phyloP scores from a whole-genome alignment of 164 flowering plant genomes.

The Euptelea pleiosperma region DNA sequence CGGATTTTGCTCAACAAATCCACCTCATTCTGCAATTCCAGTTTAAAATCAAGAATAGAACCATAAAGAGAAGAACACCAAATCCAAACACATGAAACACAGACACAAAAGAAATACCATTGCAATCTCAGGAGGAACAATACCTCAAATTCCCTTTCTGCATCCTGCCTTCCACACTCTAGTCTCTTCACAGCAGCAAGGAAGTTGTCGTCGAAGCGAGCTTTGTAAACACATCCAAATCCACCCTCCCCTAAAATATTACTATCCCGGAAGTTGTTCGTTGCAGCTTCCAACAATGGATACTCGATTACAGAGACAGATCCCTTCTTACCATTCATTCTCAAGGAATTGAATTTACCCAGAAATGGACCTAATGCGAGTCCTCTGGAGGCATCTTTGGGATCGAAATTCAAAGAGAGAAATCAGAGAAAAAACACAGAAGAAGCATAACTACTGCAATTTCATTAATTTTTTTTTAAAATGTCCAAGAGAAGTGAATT shows the following conservation, averaged over 20 bases:
- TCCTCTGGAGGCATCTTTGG: slow-evolving; percentile 50
- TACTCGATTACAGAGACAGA: slow-evolving; percentile 56
- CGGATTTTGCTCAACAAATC: slow-evolving; percentile 62
- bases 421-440: not conserved
- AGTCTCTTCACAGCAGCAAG: slow-evolving; percentile 74
- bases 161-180: slow-evolving; percentile 45
- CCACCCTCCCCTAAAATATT: slow-evolving; percentile 76
- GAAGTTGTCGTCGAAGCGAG: slow-evolving; percentile 44
- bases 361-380: slow-evolving; percentile 35
- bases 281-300: slow-evolving; percentile 56
- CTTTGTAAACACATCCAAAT: slow-evolving; percentile 78
- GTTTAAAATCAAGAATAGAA: not conserved
- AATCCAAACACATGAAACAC: not conserved
- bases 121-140: not conserved
- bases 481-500: not conserved
- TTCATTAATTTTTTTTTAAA: not conserved
- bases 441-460: not conserved
- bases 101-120: not conserved
- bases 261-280: slow-evolving; percentile 51
- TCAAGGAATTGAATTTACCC: slow-evolving; percentile 45
- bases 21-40: slow-evolving; percentile 73
- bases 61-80: not conserved
- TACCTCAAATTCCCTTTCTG: slow-evolving; percentile 79
- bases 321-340: slow-evolving; percentile 45
- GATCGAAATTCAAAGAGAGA: slow-evolving; percentile 13